Base-by-base conservation (phyloP, 2,329 filamentous ascomycete species). In the Xylaria sp. region DNA sequence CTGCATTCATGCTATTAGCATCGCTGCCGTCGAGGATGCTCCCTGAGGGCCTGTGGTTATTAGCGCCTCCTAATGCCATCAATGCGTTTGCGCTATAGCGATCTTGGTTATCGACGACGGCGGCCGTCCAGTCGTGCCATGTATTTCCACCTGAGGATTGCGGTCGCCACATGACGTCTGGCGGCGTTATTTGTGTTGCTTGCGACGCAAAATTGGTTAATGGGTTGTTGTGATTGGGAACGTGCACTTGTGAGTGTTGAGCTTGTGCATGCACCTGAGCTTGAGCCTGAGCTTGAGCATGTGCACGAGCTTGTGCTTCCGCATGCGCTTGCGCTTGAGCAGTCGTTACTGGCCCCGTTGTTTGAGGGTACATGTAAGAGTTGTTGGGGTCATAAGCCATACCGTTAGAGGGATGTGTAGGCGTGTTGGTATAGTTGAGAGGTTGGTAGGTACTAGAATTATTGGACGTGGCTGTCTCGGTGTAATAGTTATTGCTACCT, bases 111-210 rank as follows among this genome's bases (percentile, higher is more conserved):
- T 83, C 80, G 35, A 80, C 78, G 28, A 86, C 80, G 56, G 82
- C 81, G 0, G 79, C 77, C 8, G 82, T 81, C 84, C 84, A 86
- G 72, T 85, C 81, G 15, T 83, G 78, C 83, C 83, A 86, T 0
- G 81, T 77, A 63, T 81, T 84, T 7, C 76, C 77, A 3, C 74
- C 66, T 12, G 71, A 68, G 11, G 59, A 49, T 8, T 74, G 71
- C n/a, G 72, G 67, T 15, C 72, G 69, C 72, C 72, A 75, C 63
- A 73, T 69, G 50, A 72, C 67, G 12, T 73, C 69, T 7, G 68
- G 71, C 45, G 72, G 71, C 43, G 72, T 65, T 57, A 74, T 70
- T 60, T 72, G 71, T 31, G 71, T 70, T 12, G 72, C 68, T 43
- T 73, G 72, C 45, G 71, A 62, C 37, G 72, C 71, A 43, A 72